phyloP scores from a whole-genome alignment of 495 filamentous ascomycete species.

The Trichoderma asperelloides region DNA sequence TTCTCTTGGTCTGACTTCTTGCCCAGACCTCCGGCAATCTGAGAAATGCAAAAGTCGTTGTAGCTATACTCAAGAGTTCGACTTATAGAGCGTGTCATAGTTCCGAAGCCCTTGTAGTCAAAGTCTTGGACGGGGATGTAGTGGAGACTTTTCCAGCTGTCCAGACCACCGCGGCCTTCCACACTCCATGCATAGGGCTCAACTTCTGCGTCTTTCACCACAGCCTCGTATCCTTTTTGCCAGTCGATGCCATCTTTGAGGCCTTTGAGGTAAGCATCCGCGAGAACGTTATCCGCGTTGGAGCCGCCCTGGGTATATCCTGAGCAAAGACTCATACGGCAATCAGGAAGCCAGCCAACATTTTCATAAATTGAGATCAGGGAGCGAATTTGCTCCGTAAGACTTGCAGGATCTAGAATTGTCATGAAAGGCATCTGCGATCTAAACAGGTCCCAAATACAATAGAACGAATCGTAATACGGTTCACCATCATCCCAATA shows the following conservation, averaged over 20 bases:
- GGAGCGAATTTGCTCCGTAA: constrained; percentile 58
- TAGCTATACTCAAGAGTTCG: constrained; percentile 71
- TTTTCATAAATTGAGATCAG: constrained; percentile 66
- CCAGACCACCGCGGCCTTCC: constrained; percentile 59
- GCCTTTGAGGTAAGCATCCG: constrained; percentile 63
- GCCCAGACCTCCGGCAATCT: constrained; percentile 49
- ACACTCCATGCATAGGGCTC: constrained; percentile 65
- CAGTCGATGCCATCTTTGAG: constrained; percentile 57
- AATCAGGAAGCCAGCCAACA: constrained; percentile 61
- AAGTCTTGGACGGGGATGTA: constrained; percentile 65
- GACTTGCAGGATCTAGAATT: constrained; percentile 53
- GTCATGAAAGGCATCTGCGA: constrained; percentile 64
- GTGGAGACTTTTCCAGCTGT: constrained; percentile 57
- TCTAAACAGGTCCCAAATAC: constrained; percentile 68
- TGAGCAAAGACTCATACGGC: constrained; percentile 54
- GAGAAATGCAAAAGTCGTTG: constrained; percentile 65
- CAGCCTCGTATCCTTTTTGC: constrained; percentile 61
- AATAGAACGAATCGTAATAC: constrained; percentile 77
- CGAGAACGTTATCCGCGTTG: constrained; percentile 68
- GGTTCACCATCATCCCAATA: constrained; percentile 63
- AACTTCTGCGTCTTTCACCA: constrained; percentile 67
- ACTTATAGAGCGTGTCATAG: constrained; percentile 61
- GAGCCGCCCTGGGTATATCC: constrained; percentile 73
- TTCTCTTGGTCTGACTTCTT: constrained; percentile 48
- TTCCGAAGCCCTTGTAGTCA: constrained; percentile 57